Evolutionary conservation across 208 protist species (phyloP).

Genomic region (Acanthamoeba culbertsoni): DNA sequence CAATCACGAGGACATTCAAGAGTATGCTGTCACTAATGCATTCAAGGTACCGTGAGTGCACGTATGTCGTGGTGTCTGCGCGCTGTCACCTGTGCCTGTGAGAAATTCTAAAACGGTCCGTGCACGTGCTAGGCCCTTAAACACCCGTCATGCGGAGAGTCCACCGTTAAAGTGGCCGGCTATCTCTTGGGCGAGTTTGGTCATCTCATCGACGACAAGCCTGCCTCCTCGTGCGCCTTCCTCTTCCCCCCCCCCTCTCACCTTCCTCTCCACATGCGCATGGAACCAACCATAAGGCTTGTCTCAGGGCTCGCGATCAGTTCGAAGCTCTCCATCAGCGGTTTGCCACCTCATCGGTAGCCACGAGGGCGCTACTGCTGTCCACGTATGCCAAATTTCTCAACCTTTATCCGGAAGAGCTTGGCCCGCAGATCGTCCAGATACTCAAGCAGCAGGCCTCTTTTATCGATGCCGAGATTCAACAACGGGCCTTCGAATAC

Average conservation of each 20-base stretch:
- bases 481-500: conserved; percentile 97
- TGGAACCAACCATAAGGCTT: too few species aligned
- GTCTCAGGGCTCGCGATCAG: conserved; percentile 82
- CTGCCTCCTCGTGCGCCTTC: conserved; percentile 80
- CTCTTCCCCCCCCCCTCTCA: not conserved
- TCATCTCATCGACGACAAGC: conserved; percentile 93
- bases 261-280: not conserved
- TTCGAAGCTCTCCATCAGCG: conserved; percentile 86
- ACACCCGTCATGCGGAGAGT: conserved; percentile 67
- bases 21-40: conserved; percentile 89
- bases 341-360: conserved; percentile 79
- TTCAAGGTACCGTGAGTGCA: conserved; percentile 73
- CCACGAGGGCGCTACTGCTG: conserved; percentile 92
- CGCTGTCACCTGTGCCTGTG: not conserved
- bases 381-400: conserved; percentile 95
- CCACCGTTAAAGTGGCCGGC: conserved; percentile 80
- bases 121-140: conserved; percentile 37
- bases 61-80: not conserved
- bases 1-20: conserved; percentile 94
- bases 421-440: conserved; percentile 80
- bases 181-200: conserved; percentile 98
- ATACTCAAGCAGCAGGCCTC: conserved; percentile 82
- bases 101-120: too few species aligned
- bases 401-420: conserved; percentile 91
- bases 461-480: conserved; percentile 93